Conservation (phyloP, 805 yeast genomes). For the Lipomyces lipofer region DNA sequence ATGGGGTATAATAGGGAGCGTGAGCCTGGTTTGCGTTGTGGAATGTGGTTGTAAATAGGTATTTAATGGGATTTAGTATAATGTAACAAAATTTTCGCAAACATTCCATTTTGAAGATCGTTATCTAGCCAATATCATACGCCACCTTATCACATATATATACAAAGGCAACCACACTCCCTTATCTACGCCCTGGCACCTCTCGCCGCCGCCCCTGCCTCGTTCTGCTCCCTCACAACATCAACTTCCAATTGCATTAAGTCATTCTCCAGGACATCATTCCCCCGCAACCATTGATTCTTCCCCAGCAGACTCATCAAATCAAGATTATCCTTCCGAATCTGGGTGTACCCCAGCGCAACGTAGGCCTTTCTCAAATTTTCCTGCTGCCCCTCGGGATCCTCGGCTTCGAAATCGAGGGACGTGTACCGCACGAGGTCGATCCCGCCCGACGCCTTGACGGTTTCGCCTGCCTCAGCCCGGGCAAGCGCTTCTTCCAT, state of each 20-base stretch:
- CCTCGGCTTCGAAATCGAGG: slow-evolving; percentile 28
- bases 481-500: slow-evolving; percentile 15
- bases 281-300: slow-evolving; percentile 39
- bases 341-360: slow-evolving; percentile 35
- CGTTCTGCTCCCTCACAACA: slow-evolving; percentile 26
- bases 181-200: too few species aligned
- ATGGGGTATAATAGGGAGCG: too few species aligned
- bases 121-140: neutral
- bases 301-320: slow-evolving; percentile 35
- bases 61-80: too few species aligned
- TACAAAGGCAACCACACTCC: neutral
- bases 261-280: slow-evolving; percentile 35
- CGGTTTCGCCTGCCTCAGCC: slow-evolving; percentile 3
- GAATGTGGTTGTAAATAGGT: too few species aligned
- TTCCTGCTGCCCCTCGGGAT: slow-evolving; percentile 19
- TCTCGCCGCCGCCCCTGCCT: slow-evolving; percentile 22
- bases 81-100: too few species aligned
- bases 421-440: slow-evolving; percentile 35
- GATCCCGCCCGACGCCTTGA: slow-evolving; percentile 26
- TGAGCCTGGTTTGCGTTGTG: too few species aligned
- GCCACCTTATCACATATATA: neutral
- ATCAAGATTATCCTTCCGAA: slow-evolving; percentile 36
- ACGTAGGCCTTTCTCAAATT: slow-evolving; percentile 31
- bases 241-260: slow-evolving; percentile 31
- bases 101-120: neutral